Conservation (phyloP, 139 green algal species). For the Volvox africanus region DNA sequence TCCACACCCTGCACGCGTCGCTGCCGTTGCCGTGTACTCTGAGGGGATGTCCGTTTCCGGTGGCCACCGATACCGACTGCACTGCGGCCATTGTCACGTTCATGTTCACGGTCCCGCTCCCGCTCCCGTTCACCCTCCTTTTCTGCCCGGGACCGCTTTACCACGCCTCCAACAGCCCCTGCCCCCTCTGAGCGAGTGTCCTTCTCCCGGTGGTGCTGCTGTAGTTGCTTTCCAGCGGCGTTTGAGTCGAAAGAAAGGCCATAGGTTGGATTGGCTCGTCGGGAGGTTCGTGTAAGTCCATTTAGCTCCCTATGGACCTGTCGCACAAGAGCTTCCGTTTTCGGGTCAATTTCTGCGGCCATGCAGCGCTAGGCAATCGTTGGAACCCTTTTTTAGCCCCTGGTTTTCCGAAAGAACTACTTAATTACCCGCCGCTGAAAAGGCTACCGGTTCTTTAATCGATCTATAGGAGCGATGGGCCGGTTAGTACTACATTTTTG, state of each 20-base stretch:
- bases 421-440: too few species aligned
- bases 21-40: constrained; percentile 7
- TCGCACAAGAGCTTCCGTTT: constrained; percentile 27
- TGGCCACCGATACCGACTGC: neutral
- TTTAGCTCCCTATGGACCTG: constrained; percentile 60
- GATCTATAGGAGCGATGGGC: too few species aligned
- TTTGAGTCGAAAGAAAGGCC: neutral
- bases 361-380: neutral
- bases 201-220: constrained; percentile 14
- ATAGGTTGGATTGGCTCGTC: neutral
- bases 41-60: neutral
- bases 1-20: constrained; percentile 2
- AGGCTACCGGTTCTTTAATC: too few species aligned
- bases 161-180: neutral
- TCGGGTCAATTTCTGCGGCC: constrained; percentile 30
- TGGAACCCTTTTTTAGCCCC: too few species aligned
- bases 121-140: constrained; percentile 31
- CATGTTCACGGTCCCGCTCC: neutral
- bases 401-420: too few species aligned
- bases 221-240: neutral
- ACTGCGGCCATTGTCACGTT: neutral
- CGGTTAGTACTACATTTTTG: too few species aligned
- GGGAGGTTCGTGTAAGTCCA: constrained; percentile 41
- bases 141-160: constrained; percentile 19
- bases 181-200: constrained; percentile 34